These are phyloP conservation scores for Fusarium neocosmosporiellum DNA, from an alignment of 2,329 filamentous ascomycete genomes.

Conservation along the genomic window DNA sequence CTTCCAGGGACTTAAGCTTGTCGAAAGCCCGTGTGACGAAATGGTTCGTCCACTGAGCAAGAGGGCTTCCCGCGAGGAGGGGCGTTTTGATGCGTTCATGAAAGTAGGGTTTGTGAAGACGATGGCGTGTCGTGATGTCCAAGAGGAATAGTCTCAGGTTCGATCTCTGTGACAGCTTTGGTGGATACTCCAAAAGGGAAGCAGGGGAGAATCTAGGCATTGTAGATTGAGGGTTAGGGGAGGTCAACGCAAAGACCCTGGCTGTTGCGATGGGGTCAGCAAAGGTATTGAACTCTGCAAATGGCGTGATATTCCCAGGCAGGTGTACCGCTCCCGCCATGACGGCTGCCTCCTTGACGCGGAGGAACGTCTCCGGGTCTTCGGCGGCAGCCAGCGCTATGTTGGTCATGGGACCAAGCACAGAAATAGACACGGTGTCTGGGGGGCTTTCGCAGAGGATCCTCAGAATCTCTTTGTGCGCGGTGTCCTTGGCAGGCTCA, in stretches of 20 bases:
- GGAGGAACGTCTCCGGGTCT: slow-evolving; percentile 84
- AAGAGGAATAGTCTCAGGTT: no score
- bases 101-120: no score
- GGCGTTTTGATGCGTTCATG: neutral
- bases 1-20: no score
- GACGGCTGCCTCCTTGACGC: slow-evolving; percentile 84
- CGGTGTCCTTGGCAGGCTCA: slow-evolving; percentile 49
- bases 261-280: slow-evolving; percentile 80
- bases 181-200: no score
- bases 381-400: slow-evolving; percentile 83
- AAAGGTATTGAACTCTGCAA: slow-evolving; percentile 89
- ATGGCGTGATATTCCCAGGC: slow-evolving; percentile 80
- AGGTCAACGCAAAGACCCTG: neutral
- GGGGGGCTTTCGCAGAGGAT: slow-evolving; percentile 79
- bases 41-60: neutral
- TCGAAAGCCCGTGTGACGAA: neutral
- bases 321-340: slow-evolving; percentile 86
- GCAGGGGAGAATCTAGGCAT: no score
- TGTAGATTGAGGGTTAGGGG: neutral
- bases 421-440: slow-evolving; percentile 83
- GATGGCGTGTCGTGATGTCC: no score
- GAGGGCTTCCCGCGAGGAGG: neutral
- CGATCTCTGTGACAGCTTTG: no score
- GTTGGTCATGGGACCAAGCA: slow-evolving; percentile 88
- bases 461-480: slow-evolving; percentile 83